Percentiles rank a stretch among this genome's conserved stretches.
phyloP scores from a whole-genome alignment of 2,329 filamentous ascomycete genomes.

The Ambrosiella cleistominuta region DNA sequence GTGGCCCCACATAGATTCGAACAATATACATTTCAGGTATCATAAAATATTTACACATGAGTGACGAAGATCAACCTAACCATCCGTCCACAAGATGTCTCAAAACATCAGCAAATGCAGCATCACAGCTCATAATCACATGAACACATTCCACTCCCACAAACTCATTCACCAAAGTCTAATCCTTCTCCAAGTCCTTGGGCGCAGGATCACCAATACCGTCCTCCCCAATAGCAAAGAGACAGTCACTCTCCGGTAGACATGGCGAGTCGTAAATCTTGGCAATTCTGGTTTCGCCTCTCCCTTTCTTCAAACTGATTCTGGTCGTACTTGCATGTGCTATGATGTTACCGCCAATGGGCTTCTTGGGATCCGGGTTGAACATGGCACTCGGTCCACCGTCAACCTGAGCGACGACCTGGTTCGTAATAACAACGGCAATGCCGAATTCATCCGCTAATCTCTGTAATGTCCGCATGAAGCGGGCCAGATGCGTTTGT shows the following conservation, averaged over 20 bases:
- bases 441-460: slow-evolving; percentile 79
- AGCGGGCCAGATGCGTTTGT: slow-evolving; percentile 76
- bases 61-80: neutral
- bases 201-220: slow-evolving; percentile 91
- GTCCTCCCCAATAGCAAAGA: slow-evolving; percentile 94
- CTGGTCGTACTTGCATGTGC: slow-evolving; percentile 92
- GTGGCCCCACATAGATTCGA: neutral
- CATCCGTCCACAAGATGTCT: neutral
- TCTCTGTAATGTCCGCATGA: slow-evolving; percentile 68
- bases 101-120: neutral
- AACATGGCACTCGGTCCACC: slow-evolving; percentile 95
- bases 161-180: slow-evolving; percentile 11
- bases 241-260: slow-evolving; percentile 83
- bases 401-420: slow-evolving; percentile 95
- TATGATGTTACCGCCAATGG: slow-evolving; percentile 96
- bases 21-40: neutral
- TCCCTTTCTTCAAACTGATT: slow-evolving; percentile 86
- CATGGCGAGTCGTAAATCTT: slow-evolving; percentile 99
- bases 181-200: slow-evolving; percentile 84
- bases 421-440: slow-evolving; percentile 95
- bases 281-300: slow-evolving; percentile 87
- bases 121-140: neutral
- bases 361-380: slow-evolving; percentile 98
- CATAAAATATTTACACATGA: slow-evolving; percentile 1
- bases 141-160: neutral